A percentile compares a stretch with the other conserved stretches of the same genome.
Evolutionary conservation across 2,329 filamentous ascomycete genomes (phyloP).

Genomic region (Fusarium sacchari): DNA sequence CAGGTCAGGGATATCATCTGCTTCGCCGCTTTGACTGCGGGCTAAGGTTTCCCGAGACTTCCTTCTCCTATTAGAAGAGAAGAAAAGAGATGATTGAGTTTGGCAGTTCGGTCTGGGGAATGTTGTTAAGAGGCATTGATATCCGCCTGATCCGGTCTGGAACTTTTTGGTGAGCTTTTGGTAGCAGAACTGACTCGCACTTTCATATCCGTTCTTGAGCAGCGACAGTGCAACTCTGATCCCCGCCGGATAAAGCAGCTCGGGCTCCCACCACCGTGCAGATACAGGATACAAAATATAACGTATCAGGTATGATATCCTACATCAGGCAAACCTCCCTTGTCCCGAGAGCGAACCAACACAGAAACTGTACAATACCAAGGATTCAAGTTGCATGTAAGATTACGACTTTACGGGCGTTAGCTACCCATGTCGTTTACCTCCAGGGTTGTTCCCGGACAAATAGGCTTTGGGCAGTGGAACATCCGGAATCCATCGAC

Average conservation of each 20-base stretch:
- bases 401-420: constrained; percentile 35
- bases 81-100: not conserved
- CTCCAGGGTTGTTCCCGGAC: constrained; percentile 13
- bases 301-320: constrained; percentile 4
- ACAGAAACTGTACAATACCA: not conserved
- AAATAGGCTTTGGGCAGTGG: constrained; percentile 18
- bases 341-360: constrained; percentile 23
- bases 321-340: constrained; percentile 32
- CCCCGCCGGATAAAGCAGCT: constrained; percentile 34
- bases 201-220: constrained; percentile 4
- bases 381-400: constrained; percentile 21
- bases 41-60: constrained; percentile 10
- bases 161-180: not conserved
- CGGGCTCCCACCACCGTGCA: constrained; percentile 4
- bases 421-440: constrained; percentile 5
- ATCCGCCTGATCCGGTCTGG: constrained; percentile 10
- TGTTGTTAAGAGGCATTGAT: not conserved
- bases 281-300: not conserved
- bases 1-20: constrained; percentile 26
- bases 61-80: not conserved
- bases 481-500: constrained; percentile 2
- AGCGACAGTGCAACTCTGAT: constrained; percentile 8
- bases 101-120: not conserved
- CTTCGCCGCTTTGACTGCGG: constrained; percentile 18
- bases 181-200: not conserved